These are phyloP conservation scores for Stephanocyclus meneghinianus DNA, from an alignment of 352 stramenopile species.

Conservation along the genomic window DNA sequence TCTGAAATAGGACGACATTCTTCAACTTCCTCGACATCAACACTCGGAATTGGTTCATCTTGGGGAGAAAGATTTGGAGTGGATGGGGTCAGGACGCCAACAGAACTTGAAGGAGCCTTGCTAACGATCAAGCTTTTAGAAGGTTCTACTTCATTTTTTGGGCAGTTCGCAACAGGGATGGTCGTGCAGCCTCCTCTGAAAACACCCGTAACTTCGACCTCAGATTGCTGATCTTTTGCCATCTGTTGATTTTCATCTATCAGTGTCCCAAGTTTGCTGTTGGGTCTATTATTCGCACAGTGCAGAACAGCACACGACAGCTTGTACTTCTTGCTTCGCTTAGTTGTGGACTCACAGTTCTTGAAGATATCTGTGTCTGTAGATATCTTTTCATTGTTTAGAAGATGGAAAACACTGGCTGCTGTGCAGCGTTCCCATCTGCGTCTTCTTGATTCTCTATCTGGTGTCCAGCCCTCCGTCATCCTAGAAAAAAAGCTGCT, in stretches of 20 bases:
- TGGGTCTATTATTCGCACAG: neutral
- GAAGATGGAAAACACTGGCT: conserved; percentile 24
- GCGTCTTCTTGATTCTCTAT: conserved; percentile 25
- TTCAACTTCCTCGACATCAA: no score
- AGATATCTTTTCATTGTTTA: conserved; percentile 9
- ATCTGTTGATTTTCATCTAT: neutral
- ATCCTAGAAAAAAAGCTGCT: neutral
- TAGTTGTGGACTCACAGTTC: neutral
- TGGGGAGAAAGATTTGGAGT: no score
- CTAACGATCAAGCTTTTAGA: no score
- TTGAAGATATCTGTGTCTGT: conserved; percentile 9
- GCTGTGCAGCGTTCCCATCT: conserved; percentile 45
- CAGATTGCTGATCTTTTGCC: no score
- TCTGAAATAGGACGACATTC: no score
- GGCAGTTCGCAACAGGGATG: no score
- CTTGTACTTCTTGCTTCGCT: conserved; percentile 6
- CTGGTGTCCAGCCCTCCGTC: conserved; percentile 25
- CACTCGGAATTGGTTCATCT: no score
- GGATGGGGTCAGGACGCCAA: no score
- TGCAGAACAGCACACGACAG: conserved; percentile 2
- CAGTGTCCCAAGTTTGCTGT: neutral
- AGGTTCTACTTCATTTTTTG: no score
- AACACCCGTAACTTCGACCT: no score
- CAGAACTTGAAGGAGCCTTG: no score
- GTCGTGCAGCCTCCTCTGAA: no score